A percentile compares a stretch with the other conserved stretches of the same genome.
These are phyloP conservation scores for Piromyces finnis DNA, from an alignment of 192 early-diverging fungal species.

Conservation along the genomic window DNA sequence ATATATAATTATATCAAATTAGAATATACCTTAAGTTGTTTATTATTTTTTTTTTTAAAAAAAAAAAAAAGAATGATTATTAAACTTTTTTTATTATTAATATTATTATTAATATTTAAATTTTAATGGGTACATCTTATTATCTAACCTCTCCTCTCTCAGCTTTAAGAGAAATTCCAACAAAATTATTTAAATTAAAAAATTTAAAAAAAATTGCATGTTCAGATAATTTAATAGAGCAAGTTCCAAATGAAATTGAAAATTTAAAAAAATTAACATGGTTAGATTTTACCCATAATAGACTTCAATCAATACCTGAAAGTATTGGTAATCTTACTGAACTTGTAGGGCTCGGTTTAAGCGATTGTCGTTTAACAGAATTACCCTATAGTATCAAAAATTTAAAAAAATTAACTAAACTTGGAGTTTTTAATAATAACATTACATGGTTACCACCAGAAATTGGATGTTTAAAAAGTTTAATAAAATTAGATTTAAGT, in stretches of 20 bases:
- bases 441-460: not conserved
- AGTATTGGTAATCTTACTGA: not conserved
- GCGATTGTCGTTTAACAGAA: not conserved
- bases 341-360: not conserved
- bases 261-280: not conserved
- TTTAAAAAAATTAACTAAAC: not conserved
- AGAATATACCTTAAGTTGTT: too few species aligned
- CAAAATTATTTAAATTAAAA: not conserved
- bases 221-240: not conserved
- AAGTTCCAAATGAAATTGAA: not conserved
- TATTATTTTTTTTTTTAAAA: too few species aligned
- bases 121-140: too few species aligned
- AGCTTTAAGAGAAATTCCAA: not conserved
- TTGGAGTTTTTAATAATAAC: not conserved
- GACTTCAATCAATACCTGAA: not conserved
- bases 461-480: not conserved
- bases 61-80: too few species aligned
- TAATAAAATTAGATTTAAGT: not conserved
- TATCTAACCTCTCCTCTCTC: too few species aligned
- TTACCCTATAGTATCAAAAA: not conserved
- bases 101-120: too few species aligned
- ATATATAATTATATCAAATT: too few species aligned
- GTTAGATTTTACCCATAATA: not conserved
- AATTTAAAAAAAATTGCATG: not conserved
- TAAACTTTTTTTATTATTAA: too few species aligned